A percentile compares a stretch with the other conserved stretches of the same genome.
These are phyloP conservation scores for Mollisia scopiformis DNA, from an alignment of 2,329 filamentous ascomycete species.

Conservation along the genomic window DNA sequence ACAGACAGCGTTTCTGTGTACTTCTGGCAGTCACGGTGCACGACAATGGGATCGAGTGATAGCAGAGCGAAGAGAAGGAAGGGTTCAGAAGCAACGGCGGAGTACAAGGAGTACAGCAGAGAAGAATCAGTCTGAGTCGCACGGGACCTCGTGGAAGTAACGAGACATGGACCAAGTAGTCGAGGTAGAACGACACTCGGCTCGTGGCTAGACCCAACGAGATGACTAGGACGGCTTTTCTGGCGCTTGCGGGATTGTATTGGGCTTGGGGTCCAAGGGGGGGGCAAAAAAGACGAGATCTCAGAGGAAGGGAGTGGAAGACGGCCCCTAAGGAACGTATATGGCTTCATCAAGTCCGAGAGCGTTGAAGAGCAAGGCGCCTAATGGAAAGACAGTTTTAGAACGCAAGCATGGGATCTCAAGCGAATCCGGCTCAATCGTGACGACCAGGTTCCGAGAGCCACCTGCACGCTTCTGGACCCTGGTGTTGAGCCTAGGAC, in stretches of 20 bases:
- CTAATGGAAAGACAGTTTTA: constrained; percentile 41
- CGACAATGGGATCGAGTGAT: constrained; percentile 27
- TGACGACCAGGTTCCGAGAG: no score
- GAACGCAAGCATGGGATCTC: constrained; percentile 46
- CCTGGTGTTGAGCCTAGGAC: no score
- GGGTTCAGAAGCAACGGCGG: constrained; percentile 22
- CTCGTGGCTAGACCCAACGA: constrained; percentile 33
- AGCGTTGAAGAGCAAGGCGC: constrained; percentile 42
- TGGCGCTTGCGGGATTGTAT: no score
- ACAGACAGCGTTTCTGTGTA: constrained; percentile 30
- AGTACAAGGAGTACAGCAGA: constrained; percentile 26
- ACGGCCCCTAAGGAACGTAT: constrained; percentile 41
- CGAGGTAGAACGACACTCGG: constrained; percentile 21
- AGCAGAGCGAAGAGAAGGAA: no score
- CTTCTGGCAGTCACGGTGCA: constrained; percentile 20
- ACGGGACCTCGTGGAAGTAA: constrained; percentile 33
- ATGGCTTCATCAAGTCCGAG: constrained; percentile 39
- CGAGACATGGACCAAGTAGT: constrained; percentile 20
- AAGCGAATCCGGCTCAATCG: constrained; percentile 50
- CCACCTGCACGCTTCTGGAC: no score
- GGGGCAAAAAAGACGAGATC: constrained; percentile 31
- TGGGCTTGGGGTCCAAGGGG: constrained; percentile 31
- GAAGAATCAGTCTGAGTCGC: constrained; percentile 29
- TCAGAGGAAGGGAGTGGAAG: constrained; percentile 26
- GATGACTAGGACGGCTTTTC: constrained; percentile 22